phyloP scores from a whole-genome alignment of 2,329 filamentous ascomycete species.

The Lizonia empirigonia region DNA sequence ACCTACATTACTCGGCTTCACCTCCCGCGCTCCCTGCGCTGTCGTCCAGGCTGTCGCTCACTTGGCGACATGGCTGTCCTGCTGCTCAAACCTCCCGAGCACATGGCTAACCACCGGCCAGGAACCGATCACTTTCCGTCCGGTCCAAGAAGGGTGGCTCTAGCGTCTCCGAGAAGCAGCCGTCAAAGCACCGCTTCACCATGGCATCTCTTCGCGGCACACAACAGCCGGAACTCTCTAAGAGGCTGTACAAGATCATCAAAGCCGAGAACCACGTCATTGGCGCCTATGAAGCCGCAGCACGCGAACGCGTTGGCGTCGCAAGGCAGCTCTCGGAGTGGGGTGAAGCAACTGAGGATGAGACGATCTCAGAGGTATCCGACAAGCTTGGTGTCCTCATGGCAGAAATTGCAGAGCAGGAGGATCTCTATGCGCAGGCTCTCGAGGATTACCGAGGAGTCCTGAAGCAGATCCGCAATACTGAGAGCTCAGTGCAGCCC shows the following conservation, averaged over 20 bases:
- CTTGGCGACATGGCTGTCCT: not conserved
- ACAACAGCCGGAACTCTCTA: constrained; percentile 85
- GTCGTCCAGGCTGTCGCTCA: not conserved
- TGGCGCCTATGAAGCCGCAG: constrained; percentile 80
- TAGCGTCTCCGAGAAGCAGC: constrained; percentile 50
- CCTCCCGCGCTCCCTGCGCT: not conserved
- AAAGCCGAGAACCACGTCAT: constrained; percentile 94
- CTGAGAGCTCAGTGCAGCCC: constrained; percentile 92
- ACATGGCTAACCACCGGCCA: constrained; percentile 49
- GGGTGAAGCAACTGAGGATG: constrained; percentile 90
- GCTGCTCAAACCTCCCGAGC: constrained; percentile 17
- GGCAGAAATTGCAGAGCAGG: constrained; percentile 91
- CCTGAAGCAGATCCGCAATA: constrained; percentile 93
- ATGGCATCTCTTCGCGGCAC: constrained; percentile 85
- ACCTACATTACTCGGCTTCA: not conserved
- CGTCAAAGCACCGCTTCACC: constrained; percentile 73
- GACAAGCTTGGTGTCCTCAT: constrained; percentile 95
- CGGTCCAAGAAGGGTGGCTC: constrained; percentile 65
- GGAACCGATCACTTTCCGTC: constrained; percentile 76
- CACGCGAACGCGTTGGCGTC: constrained; percentile 81
- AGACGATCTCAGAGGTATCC: constrained; percentile 83
- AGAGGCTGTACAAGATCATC: constrained; percentile 87
- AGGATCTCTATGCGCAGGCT: constrained; percentile 83
- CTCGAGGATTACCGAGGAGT: constrained; percentile 82
- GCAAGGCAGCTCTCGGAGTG: constrained; percentile 93